Percentiles rank a stretch among this genome's conserved stretches.
phyloP scores from a whole-genome alignment of 1,284 basidiomycete species.

The Cystobasidium pallidum region DNA sequence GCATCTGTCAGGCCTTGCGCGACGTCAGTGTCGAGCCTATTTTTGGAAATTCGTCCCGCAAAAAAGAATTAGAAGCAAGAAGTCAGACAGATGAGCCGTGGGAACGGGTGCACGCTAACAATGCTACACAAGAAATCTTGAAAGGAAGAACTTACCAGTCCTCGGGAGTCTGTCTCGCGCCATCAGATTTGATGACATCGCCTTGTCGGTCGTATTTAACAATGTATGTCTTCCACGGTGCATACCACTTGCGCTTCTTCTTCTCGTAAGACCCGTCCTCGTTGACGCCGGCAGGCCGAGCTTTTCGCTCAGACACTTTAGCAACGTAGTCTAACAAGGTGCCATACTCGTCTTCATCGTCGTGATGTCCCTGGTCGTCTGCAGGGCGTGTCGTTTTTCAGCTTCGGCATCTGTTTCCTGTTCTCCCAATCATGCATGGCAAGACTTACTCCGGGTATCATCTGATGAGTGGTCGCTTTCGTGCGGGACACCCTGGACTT shows the following conservation, averaged over 20 bases:
- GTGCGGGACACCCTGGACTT: not conserved
- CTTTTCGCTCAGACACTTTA: slow-evolving; percentile 51
- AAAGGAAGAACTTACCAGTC: slow-evolving; percentile 34
- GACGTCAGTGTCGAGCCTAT: slow-evolving; percentile 62
- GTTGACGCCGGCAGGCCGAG: slow-evolving; percentile 52
- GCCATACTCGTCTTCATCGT: slow-evolving; percentile 57
- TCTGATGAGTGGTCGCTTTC: slow-evolving; percentile 35
- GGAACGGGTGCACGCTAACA: not conserved
- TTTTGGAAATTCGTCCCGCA: slow-evolving; percentile 11
- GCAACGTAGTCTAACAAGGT: slow-evolving; percentile 55
- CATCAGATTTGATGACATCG: slow-evolving; percentile 51
- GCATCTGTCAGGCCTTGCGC: slow-evolving; percentile 58
- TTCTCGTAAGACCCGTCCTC: slow-evolving; percentile 54
- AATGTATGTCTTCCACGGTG: slow-evolving; percentile 59
- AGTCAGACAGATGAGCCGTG: too few relatives aligned
- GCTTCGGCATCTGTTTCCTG: not conserved
- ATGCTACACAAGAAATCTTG: not conserved
- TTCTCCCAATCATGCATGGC: not conserved
- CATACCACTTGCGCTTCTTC: slow-evolving; percentile 55
- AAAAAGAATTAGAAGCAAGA: not conserved
- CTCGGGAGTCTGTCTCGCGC: slow-evolving; percentile 33
- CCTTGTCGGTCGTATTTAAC: slow-evolving; percentile 52
- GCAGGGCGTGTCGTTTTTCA: not conserved
- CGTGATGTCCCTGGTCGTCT: slow-evolving; percentile 26
- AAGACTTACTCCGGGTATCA: slow-evolving; percentile 31